Evolutionary conservation across 768 basidiomycete species (phyloP).

Genomic region (Artomyces pyxidatus): DNA sequence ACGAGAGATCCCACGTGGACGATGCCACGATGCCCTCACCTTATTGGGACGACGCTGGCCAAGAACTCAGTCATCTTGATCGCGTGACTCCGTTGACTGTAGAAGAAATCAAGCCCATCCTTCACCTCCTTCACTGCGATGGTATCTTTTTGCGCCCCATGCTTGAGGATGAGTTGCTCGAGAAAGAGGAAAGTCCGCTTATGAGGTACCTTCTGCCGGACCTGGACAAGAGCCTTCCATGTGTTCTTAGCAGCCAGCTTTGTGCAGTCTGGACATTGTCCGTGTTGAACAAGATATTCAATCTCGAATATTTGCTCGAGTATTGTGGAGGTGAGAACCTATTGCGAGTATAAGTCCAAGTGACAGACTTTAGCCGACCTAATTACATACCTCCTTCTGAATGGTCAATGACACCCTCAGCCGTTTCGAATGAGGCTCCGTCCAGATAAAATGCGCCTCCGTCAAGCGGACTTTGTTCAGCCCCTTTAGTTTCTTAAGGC

Average conservation of each 20-base stretch:
- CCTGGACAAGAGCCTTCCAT: conserved; percentile 96
- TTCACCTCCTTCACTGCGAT: conserved; percentile 86
- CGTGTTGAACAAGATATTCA: conserved; percentile 89
- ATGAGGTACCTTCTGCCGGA: conserved; percentile 97
- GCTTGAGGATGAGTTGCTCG: conserved; percentile 94
- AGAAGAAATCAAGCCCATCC: conserved; percentile 97
- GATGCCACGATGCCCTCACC: conserved; percentile 41
- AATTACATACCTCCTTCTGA: conserved; percentile 81
- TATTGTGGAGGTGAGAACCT: conserved; percentile 92
- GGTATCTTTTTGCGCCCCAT: conserved; percentile 94
- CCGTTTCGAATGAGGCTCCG: conserved; percentile 94
- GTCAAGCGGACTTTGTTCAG: conserved; percentile 90
- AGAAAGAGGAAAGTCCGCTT: conserved; percentile 97
- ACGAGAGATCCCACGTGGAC: background rate
- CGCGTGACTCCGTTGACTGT: conserved; percentile 82
- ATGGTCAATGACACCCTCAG: conserved; percentile 91
- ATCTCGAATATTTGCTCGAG: conserved; percentile 97
- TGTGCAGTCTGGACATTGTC: conserved; percentile 92
- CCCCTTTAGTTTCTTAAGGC: conserved; percentile 91
- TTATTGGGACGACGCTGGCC: conserved; percentile 74
- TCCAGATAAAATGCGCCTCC: conserved; percentile 99
- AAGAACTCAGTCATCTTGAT: conserved; percentile 97
- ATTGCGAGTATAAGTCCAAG: conserved; percentile 1
- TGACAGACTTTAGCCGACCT: background rate
- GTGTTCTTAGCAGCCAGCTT: conserved; percentile 97